Evolutionary conservation across 331 rosid species (phyloP).

Genomic region (Acacia pycnantha): DNA sequence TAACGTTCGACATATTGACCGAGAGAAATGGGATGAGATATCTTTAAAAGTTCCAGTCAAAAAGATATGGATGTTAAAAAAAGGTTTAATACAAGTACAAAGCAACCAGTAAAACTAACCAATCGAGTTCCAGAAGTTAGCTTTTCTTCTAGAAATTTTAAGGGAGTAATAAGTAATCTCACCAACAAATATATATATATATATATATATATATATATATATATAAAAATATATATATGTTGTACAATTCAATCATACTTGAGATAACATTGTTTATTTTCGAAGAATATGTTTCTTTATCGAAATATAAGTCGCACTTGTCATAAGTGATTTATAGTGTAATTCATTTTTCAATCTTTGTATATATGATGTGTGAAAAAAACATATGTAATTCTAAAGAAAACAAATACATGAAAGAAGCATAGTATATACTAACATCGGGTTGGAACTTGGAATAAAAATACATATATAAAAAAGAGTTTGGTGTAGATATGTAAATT

Average conservation of each 20-base stretch:
- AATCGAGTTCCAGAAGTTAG: neutral
- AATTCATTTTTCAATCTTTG: neutral
- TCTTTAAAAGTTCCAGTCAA: conserved; percentile 12
- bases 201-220: too few relatives aligned
- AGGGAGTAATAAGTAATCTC: neutral
- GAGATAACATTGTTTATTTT: neutral
- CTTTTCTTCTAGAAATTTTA: neutral
- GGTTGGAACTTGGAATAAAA: neutral
- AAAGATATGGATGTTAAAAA: neutral
- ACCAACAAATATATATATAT: neutral
- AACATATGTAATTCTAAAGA: neutral
- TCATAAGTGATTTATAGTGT: neutral
- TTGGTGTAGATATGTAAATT: too few relatives aligned
- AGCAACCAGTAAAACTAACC: neutral
- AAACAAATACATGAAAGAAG: neutral
- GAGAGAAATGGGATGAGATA: neutral
- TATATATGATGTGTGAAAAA: neutral
- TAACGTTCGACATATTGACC: neutral
- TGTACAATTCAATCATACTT: neutral
- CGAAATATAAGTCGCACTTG: too few relatives aligned
- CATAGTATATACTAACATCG: neutral
- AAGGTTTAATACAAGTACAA: conserved; percentile 12
- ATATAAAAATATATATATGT: too few relatives aligned
- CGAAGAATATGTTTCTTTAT: neutral
- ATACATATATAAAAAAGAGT: too few relatives aligned